phyloP scores from a whole-genome alignment of 805 yeast species.

The Yarrowia phangngaensis region DNA sequence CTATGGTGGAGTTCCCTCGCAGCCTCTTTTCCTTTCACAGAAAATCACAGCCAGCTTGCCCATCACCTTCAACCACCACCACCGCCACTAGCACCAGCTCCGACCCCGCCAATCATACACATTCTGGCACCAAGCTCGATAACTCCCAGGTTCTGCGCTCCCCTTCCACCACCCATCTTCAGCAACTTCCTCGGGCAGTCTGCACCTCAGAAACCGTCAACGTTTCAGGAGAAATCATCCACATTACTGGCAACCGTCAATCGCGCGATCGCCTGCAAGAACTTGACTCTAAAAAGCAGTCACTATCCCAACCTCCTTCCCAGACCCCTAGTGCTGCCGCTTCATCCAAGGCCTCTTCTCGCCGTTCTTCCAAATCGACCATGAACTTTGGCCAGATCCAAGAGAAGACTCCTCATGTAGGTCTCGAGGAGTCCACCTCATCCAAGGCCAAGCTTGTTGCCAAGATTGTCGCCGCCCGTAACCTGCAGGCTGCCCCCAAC shows the following conservation, averaged over 20 bases:
- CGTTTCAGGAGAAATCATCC: constrained; percentile 24
- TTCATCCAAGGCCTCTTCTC: constrained; percentile 5
- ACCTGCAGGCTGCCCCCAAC: constrained; percentile 53
- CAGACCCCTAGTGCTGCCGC: neutral
- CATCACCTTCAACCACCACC: neutral
- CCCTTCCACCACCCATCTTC: constrained; percentile 18
- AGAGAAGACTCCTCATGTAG: constrained; percentile 22
- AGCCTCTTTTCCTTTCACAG: constrained; percentile 23
- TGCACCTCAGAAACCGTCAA: constrained; percentile 26
- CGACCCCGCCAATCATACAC: neutral
- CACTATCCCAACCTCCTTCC: neutral
- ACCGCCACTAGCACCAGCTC: neutral
- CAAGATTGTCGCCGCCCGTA: constrained; percentile 73
- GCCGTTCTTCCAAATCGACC: constrained; percentile 5
- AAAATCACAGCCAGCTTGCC: too few species aligned
- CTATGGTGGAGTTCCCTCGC: constrained; percentile 27
- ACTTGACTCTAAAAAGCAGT: constrained; percentile 3
- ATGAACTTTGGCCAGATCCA: constrained; percentile 27
- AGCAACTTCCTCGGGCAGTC: constrained; percentile 18
- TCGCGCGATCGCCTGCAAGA: constrained; percentile 18
- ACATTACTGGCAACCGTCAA: neutral
- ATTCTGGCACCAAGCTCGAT: neutral
- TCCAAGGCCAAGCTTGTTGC: constrained; percentile 56
- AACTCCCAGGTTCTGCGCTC: constrained; percentile 7
- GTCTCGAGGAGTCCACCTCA: constrained; percentile 15